phyloP scores from a whole-genome alignment of 768 basidiomycete species.

The Trichaptum fuscoviolaceum region DNA sequence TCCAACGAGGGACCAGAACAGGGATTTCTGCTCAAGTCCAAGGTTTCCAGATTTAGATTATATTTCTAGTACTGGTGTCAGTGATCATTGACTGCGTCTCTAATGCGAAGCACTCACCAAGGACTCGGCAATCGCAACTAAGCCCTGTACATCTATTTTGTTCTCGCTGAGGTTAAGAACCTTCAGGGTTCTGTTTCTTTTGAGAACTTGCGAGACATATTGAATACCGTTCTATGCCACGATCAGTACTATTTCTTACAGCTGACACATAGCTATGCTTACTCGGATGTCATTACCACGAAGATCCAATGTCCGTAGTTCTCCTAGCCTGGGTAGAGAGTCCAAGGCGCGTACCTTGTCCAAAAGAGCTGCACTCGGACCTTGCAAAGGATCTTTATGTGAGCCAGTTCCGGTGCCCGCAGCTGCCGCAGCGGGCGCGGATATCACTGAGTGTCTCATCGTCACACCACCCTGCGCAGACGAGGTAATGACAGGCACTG shows the following conservation, averaged over 20 bases:
- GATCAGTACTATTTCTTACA: constrained; percentile 3
- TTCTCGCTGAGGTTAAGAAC: constrained; percentile 94
- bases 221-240: constrained; percentile 58
- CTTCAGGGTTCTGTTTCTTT: constrained; percentile 92
- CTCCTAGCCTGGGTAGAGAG: constrained; percentile 77
- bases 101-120: constrained; percentile 48
- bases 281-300: constrained; percentile 90
- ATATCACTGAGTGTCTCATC: constrained; percentile 31
- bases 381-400: constrained; percentile 23
- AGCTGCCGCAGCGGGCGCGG: neutral
- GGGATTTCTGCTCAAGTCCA: constrained; percentile 90
- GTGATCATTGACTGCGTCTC: neutral
- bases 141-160: constrained; percentile 77
- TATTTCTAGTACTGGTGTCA: constrained; percentile 64
- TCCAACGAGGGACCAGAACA: constrained; percentile 87
- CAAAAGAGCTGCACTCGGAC: constrained; percentile 71
- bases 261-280: constrained; percentile 26
- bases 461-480: constrained; percentile 46
- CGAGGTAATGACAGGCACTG: constrained; percentile 65
- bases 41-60: constrained; percentile 87
- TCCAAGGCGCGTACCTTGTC: constrained; percentile 91
- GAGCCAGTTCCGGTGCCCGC: constrained; percentile 4
- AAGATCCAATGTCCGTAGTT: constrained; percentile 83
- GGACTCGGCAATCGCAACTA: constrained; percentile 82
- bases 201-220: constrained; percentile 92